Evolutionary conservation across 1,139 yeast genomes (phyloP), one percentile per base, ranked within the genome.

Genomic region (Nadsonia starkeyi-henricii): DNA sequence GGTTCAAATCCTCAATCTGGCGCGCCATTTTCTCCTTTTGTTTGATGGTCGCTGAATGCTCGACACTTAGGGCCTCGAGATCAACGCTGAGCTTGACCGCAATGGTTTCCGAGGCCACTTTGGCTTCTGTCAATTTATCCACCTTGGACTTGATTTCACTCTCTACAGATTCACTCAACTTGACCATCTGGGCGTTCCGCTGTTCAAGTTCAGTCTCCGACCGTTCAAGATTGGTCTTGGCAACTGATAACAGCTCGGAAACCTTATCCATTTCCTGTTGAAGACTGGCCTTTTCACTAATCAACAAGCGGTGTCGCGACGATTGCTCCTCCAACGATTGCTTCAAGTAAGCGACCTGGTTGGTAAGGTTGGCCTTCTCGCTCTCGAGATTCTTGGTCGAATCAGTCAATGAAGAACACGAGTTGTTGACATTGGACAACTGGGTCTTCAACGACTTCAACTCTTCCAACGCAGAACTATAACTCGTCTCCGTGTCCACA

Each of bases 1-100:
- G 59, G 42, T 58, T 55, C 44, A 86, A 81, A 59, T 78, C 68
- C 64, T 85, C 95, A 49, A 85, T 72, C 68, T 85, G 95, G 66
- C 94, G 75, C 58, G 77, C 75, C 63, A 85, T 73, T 67, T 85
- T 85, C 64, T 85, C 94, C 46, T 56, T 57, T 43, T 61, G 62
- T 42, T 56, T 54, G 44, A 55, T 52, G 30, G 55, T 47, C 2
- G 62, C 56, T 13, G 53, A 55, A 45, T 55, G 52, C 44, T 58
- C 53, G 9, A 54, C 51, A 23, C 48, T 52, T 28, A 59, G 51
- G 19, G 53, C 56, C 37, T 61, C 62, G 13, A 58, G 51, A 61
- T 65, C 51, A 54, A 58, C 47, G 56, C 61, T 54, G 26, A 52
- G 63, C 51, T 58, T 66, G 44, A 56, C 71, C 53, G 63, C 65